Base-by-base conservation (phyloP, 768 basidiomycete genomes). In the Amanita molliuscula region DNA sequence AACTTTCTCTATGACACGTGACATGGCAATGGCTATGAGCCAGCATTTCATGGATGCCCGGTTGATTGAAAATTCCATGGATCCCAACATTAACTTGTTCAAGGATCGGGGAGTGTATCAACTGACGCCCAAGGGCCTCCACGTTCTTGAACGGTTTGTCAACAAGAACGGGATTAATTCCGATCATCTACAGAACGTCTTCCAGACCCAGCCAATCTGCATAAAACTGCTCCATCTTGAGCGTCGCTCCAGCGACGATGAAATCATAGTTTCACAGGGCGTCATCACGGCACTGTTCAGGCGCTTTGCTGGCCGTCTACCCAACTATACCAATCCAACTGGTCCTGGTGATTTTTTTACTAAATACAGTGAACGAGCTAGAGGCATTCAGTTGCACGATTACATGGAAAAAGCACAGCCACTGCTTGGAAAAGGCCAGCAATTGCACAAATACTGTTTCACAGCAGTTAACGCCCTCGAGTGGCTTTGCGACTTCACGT, bases 21-120 rank as follows among this genome's bases (percentile, higher is more conserved):
- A 99, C 40, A 98, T 99, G 89, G 96, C 96, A 55, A 98, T 97
- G 71, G 92, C 91, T 29, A 98, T 99, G 85, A 89, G 91, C 70
- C 96, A 99, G 68, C 93, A 98, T 64, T 98, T 98, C 63, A 96
- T 99, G 91, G 96, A 98, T 58, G 93, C 96, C 51, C 89, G 93
- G 56, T 76, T 98, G 54, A 93, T 98, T 56, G 94, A 97, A 69
- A 97, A 97, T 63, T 95, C 92, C 13, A 81, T 89, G 15, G 96
- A 99, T 68, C 85, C 86, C 29, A 74, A 77, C 20, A 86, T 87
- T 13, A 84, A 85, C 58, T 76, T 88, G 35, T 99, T 99, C 84
- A 97, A 97, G 71, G 96, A 99, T 59, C 86, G 96, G 47, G 95
- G 95, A 53, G 86, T 97, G 52, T 99, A 93, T 69, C 78, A 84